A percentile compares a stretch with the other conserved stretches of the same genome.
These are phyloP conservation scores for Pueraria montana DNA, from an alignment of 306 rosid species.

Conservation along the genomic window DNA sequence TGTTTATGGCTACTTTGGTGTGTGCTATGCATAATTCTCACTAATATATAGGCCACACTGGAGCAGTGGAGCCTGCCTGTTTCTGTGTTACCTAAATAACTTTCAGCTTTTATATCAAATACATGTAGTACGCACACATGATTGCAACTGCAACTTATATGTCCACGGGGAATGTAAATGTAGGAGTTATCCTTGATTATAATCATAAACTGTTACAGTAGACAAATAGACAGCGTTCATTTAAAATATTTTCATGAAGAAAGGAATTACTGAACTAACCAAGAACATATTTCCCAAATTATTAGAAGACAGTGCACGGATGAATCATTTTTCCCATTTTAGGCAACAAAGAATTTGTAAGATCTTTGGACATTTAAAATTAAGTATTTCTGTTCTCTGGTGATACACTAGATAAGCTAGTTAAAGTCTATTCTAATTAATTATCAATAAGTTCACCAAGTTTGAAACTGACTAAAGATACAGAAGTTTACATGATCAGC, in stretches of 20 bases:
- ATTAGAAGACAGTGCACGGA: neutral
- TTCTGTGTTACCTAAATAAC: neutral
- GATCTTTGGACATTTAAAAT: neutral
- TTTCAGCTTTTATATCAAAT: constrained; percentile 12
- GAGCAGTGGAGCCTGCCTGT: constrained; percentile 2
- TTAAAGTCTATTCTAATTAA: constrained; percentile 17
- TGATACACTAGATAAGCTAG: constrained; percentile 14
- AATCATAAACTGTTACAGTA: constrained; percentile 17
- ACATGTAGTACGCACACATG: constrained; percentile 3
- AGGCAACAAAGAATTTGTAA: constrained; percentile 18
- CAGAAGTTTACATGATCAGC: constrained; percentile 15
- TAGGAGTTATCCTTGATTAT: constrained; percentile 17
- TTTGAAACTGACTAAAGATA: constrained; percentile 6
- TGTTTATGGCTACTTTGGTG: constrained; percentile 8
- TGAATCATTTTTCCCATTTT: neutral
- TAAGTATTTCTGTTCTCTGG: neutral
- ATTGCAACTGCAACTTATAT: neutral
- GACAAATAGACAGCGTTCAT: neutral
- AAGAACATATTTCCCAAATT: neutral
- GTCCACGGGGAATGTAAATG: constrained; percentile 2
- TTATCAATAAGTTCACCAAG: neutral
- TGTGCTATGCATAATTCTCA: constrained; percentile 1
- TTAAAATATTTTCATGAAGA: constrained; percentile 25
- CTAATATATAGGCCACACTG: constrained; percentile 19
- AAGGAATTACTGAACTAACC: neutral